Percentiles rank a stretch among this genome's conserved stretches.
phyloP scores from a whole-genome alignment of 352 stramenopile genomes.

The Paralagenidium karlingii region DNA sequence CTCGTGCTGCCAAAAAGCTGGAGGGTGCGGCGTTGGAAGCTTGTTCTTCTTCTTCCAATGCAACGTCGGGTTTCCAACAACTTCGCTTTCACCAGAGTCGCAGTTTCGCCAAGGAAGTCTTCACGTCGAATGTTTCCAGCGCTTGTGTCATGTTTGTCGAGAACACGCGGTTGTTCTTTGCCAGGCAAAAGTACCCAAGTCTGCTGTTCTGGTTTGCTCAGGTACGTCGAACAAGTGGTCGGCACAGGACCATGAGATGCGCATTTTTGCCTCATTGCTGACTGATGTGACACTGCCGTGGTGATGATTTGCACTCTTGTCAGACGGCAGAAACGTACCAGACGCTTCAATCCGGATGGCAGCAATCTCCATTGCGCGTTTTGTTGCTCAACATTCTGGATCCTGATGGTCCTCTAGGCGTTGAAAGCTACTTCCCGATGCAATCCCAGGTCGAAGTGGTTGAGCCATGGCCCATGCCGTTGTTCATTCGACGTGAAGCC shows the following conservation, averaged over 20 bases:
- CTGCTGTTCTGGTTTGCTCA: slow-evolving; percentile 74
- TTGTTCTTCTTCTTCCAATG: too few relatives aligned
- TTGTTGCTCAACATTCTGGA: slow-evolving; percentile 69
- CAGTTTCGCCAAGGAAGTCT: neutral
- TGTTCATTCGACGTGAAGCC: slow-evolving; percentile 53
- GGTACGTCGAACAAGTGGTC: too few relatives aligned
- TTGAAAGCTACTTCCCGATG: slow-evolving; percentile 74
- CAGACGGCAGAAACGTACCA: slow-evolving; percentile 74
- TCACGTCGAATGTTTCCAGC: slow-evolving; percentile 13
- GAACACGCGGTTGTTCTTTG: slow-evolving; percentile 67
- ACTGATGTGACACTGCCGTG: neutral
- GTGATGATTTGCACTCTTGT: slow-evolving; percentile 1
- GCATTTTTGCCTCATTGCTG: neutral
- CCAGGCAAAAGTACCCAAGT: slow-evolving; percentile 67
- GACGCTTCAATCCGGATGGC: slow-evolving; percentile 51
- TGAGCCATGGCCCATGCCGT: slow-evolving; percentile 12
- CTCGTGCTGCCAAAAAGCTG: slow-evolving; percentile 33
- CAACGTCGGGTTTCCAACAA: too few relatives aligned
- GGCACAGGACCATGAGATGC: neutral
- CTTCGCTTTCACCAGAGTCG: neutral
- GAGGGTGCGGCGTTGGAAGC: too few relatives aligned
- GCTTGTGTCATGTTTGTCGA: slow-evolving; percentile 47
- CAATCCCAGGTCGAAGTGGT: slow-evolving; percentile 7
- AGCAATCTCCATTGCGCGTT: slow-evolving; percentile 39
- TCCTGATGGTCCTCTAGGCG: slow-evolving; percentile 57